Evolutionary conservation across 495 filamentous ascomycete species (phyloP).

Genomic region (Aspergillus ellipticus): DNA sequence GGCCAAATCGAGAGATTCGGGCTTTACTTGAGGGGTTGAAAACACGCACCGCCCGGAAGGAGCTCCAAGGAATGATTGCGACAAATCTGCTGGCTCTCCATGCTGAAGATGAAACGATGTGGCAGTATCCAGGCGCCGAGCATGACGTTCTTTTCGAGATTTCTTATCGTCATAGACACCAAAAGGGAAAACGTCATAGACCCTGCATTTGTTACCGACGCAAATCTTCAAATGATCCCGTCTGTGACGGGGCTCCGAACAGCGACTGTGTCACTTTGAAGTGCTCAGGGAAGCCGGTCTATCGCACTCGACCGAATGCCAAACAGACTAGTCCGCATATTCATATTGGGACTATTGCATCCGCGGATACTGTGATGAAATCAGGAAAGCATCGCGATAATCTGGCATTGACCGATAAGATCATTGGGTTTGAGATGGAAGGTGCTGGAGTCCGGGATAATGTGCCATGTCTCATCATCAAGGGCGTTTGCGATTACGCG

Average conservation of each 20-base stretch:
- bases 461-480: too few species aligned
- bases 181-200: too few species aligned
- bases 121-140: constrained; percentile 17
- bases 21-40: background rate
- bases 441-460: constrained; percentile 39
- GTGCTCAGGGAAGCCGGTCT: background rate
- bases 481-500: too few species aligned
- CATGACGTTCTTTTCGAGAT: constrained; percentile 27
- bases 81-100: background rate
- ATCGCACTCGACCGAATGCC: background rate
- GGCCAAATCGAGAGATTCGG: constrained; percentile 8
- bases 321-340: background rate
- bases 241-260: background rate
- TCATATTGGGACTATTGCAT: constrained; percentile 20
- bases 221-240: background rate
- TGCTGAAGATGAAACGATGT: constrained; percentile 21
- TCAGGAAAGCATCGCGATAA: constrained; percentile 23
- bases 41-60: background rate
- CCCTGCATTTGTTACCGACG: background rate
- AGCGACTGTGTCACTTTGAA: background rate
- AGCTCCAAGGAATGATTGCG: background rate
- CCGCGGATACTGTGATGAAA: constrained; percentile 27
- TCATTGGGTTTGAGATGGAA: constrained; percentile 45
- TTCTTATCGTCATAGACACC: constrained; percentile 29
- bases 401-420: constrained; percentile 1